Conservation (phyloP, 2,329 filamentous ascomycete species). For the Aspergillus calidoustus region DNA sequence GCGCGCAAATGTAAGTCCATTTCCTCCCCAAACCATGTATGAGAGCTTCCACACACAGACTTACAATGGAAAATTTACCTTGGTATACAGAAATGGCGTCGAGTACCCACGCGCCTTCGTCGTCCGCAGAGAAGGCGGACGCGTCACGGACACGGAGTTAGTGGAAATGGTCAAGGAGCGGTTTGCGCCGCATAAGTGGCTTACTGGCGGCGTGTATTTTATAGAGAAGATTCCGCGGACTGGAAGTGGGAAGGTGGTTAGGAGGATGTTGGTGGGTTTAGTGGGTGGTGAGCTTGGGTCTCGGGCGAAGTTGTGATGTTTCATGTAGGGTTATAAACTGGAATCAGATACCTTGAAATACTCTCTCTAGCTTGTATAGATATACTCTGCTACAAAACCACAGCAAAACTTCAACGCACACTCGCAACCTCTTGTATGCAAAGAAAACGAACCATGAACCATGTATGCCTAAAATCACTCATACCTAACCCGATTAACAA, state of each 20-base stretch:
- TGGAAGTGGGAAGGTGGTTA: conserved; percentile 18
- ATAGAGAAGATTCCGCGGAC: conserved; percentile 16
- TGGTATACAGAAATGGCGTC: not conserved
- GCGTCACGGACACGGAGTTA: not conserved
- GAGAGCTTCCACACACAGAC: no score
- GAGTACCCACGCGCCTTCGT: conserved; percentile 19
- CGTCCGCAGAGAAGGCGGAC: conserved; percentile 5
- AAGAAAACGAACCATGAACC: no score
- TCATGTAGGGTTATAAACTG: no score
- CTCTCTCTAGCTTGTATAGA: no score
- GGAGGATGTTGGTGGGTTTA: conserved; percentile 2
- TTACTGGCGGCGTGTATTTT: conserved; percentile 13
- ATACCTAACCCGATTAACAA: not conserved
- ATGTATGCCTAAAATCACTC: not conserved
- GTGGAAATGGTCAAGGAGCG: conserved; percentile 9
- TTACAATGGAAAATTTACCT: not conserved
- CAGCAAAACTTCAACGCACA: no score
- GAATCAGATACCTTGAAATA: no score
- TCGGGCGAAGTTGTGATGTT: conserved; percentile 37
- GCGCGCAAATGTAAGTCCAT: conserved; percentile 1
- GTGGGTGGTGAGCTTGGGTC: not conserved
- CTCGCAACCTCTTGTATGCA: no score
- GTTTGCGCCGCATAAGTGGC: conserved; percentile 18
- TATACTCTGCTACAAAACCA: no score
- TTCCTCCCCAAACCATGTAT: not conserved